Percentiles rank a stretch among this genome's conserved stretches.
phyloP scores from a whole-genome alignment of 2,329 filamentous ascomycete genomes.

The Cryphonectria nitschkei region DNA sequence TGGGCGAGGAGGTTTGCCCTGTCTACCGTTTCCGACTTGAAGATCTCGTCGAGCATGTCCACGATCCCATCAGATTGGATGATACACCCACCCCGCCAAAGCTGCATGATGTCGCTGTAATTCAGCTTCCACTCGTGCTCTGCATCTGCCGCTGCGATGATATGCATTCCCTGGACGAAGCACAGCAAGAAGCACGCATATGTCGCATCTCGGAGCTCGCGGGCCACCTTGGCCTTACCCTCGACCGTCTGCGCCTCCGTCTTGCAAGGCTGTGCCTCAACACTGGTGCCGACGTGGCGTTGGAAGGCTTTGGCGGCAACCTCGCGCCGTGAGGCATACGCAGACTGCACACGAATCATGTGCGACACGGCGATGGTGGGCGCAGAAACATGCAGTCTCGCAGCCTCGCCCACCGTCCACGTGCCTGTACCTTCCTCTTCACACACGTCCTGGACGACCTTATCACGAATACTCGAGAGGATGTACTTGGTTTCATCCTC shows the following conservation, averaged over 20 bases:
- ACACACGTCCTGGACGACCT: constrained; percentile 71
- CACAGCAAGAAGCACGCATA: constrained; percentile 65
- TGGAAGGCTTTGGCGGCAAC: constrained; percentile 57
- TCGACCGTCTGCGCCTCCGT: constrained; percentile 36
- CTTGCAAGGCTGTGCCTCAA: constrained; percentile 28
- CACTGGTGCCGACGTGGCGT: constrained; percentile 45
- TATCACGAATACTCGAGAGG: constrained; percentile 66
- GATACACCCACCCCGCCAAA: constrained; percentile 74
- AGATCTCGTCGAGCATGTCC: constrained; percentile 57
- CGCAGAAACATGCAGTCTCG: constrained; percentile 63
- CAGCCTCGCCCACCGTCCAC: constrained; percentile 67
- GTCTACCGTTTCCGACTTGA: constrained; percentile 41
- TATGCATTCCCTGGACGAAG: constrained; percentile 68
- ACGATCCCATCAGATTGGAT: constrained; percentile 70
- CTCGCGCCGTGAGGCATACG: constrained; percentile 60
- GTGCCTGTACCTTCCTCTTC: constrained; percentile 68
- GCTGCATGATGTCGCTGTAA: constrained; percentile 55
- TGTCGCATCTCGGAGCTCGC: constrained; percentile 57
- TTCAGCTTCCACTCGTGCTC: constrained; percentile 63
- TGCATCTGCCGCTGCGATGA: constrained; percentile 62
- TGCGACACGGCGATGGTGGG: constrained; percentile 68
- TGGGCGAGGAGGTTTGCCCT: constrained; percentile 42
- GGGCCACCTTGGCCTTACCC: constrained; percentile 55
- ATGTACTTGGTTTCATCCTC: constrained; percentile 49
- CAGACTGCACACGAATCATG: constrained; percentile 65